Evolutionary conservation across 2,329 filamentous ascomycete species (phyloP), one percentile per base, ranked within the genome.

Genomic region (Pseudocercospora pini-densiflorae): DNA sequence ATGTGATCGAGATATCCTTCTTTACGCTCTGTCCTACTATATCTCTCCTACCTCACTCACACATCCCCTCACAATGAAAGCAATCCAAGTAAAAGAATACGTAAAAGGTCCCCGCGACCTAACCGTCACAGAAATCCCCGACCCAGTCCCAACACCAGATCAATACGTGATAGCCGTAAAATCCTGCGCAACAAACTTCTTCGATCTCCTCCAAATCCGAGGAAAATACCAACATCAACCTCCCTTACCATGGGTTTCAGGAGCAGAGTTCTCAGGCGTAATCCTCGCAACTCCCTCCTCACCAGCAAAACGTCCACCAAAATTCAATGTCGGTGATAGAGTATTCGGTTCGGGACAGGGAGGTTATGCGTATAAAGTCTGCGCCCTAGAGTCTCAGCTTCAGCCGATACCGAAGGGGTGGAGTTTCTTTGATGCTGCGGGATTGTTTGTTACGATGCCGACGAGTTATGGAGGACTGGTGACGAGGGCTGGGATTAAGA

Each of bases 171-270:
- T 98, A 77, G 87, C 89, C 76, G 91, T 98, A 74, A 92, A 93
- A 80, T 92, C 94, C 55, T 87, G 91, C 0, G 94, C 93, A 21
- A 92, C 92, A 75, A 98, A 98, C 82, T 98, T 98, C 86, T 98
- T 97, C 83, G 94, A 98, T 79, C 91, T 97, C 65, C 88, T 98
- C 62, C 94, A 98, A 77, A 93, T 97, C 76, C 90, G 93, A 76
- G 94, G 94, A 64, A 97, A 96, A 87, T 98, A 98, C 81, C 94
- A 98, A 77, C 87, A 92, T 77, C 94, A 97, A 75, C 93, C 93
- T 0, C 88, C 91, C 0, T 89, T 97, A 58, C 94, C 94, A 33
- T 97, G 94, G 93, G 82, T 94, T 59, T 88, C 92, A 0, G 94
- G 94, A 67, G 87, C 88, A 75, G 94, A 98, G 78, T 98, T 97